A percentile compares a stretch with the other conserved stretches of the same genome.
Conservation (phyloP, 2,329 filamentous ascomycete genomes). For the Clonostachys sp. region DNA sequence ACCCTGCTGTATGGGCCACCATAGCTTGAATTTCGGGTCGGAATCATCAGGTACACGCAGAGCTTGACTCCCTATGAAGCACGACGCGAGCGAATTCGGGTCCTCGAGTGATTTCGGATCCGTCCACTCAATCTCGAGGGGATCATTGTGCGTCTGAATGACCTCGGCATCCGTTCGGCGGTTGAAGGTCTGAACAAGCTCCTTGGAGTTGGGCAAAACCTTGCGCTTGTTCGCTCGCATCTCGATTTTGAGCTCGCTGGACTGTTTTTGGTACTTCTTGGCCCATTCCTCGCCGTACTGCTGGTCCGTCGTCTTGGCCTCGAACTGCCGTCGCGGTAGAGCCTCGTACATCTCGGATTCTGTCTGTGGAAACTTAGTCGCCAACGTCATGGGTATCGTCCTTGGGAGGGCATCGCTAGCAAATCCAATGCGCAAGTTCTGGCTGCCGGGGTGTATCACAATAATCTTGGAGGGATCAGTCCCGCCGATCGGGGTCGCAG, state of each 20-base stretch:
- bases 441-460: constrained; percentile 91
- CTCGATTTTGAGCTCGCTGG: constrained; percentile 78
- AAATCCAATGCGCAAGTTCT: constrained; percentile 89
- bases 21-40: constrained; percentile 82
- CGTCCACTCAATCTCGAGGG: constrained; percentile 92
- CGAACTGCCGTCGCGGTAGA: constrained; percentile 67
- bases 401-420: constrained; percentile 95
- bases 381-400: constrained; percentile 89
- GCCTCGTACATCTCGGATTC: constrained; percentile 81
- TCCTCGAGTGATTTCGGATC: constrained; percentile 65
- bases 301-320: constrained; percentile 63
- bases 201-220: constrained; percentile 95
- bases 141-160: constrained; percentile 93
- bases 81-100: constrained; percentile 55
- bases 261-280: constrained; percentile 76
- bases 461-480: constrained; percentile 84
- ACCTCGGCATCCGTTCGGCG: constrained; percentile 76
- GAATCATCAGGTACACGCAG: constrained; percentile 87
- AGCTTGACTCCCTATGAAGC: constrained; percentile 78
- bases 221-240: constrained; percentile 94
- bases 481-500: constrained; percentile 51
- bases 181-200: constrained; percentile 93
- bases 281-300: constrained; percentile 81
- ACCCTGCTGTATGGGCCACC: constrained; percentile 85
- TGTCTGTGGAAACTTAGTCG: constrained; percentile 69